A percentile compares a stretch with the other conserved stretches of the same genome.
Conservation (phyloP, 176 grass and related monocot genomes). For the Guadua angustifolia region DNA sequence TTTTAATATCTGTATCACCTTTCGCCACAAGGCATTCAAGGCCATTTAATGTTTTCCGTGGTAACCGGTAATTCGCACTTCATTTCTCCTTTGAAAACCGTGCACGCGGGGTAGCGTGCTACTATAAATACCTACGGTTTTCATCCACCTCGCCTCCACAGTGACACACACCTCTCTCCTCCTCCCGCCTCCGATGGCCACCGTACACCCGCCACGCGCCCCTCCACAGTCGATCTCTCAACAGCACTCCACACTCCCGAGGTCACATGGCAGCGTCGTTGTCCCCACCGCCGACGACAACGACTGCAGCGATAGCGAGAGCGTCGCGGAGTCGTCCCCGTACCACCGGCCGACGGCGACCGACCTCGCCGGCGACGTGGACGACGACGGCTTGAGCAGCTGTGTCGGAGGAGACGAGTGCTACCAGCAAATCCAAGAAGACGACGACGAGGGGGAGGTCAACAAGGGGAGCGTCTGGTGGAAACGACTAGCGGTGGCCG, state of each 20-base stretch:
- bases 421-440: not conserved
- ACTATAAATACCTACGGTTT: slow-evolving; percentile 25
- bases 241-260: slow-evolving; percentile 18
- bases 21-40: too few relatives aligned
- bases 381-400: slow-evolving; percentile 55
- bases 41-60: too few relatives aligned
- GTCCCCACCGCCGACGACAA: not conserved
- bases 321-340: slow-evolving; percentile 58
- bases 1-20: too few relatives aligned
- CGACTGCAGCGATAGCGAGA: slow-evolving; percentile 49
- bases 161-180: not conserved
- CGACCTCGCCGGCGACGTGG: not conserved
- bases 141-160: not conserved
- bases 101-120: too few relatives aligned
- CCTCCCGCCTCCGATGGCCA: slow-evolving; percentile 37
- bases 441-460: not conserved
- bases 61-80: too few relatives aligned
- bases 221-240: not conserved
- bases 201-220: slow-evolving; percentile 33
- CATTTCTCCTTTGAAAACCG: too few relatives aligned
- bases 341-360: not conserved
- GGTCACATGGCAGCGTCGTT: not conserved
- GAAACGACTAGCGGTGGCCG: not conserved
- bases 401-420: slow-evolving; percentile 45
- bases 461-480: slow-evolving; percentile 30